Evolutionary conservation across 148 eudicot genomes (phyloP).

Genomic region (Silene latifolia): DNA sequence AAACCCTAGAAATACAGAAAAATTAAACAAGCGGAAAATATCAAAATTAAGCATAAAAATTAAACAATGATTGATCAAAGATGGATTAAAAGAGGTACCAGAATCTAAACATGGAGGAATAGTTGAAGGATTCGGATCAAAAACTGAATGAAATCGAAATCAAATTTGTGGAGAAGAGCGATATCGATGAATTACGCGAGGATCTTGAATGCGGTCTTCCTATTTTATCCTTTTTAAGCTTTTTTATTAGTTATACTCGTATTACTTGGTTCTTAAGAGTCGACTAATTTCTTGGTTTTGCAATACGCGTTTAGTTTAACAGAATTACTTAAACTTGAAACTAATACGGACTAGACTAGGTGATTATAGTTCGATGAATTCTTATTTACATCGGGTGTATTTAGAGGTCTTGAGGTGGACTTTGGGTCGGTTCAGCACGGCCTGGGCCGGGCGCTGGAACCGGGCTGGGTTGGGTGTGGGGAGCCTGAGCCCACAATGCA

Average conservation of each 20-base stretch:
- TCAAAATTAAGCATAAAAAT: neutral
- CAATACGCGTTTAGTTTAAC: neutral
- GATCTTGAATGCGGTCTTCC: neutral
- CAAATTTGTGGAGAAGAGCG: neutral
- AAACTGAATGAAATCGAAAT: neutral
- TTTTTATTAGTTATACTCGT: neutral
- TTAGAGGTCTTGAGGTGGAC: too few relatives aligned
- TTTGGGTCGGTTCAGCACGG: too few relatives aligned
- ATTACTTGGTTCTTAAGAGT: neutral
- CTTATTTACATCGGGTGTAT: too few relatives aligned
- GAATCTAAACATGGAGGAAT: constrained; percentile 26
- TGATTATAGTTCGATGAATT: too few relatives aligned
- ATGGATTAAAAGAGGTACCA: constrained; percentile 5
- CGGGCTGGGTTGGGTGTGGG: too few relatives aligned
- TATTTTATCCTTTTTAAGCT: neutral
- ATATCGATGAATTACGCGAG: neutral
- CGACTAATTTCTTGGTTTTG: neutral
- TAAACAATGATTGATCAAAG: neutral
- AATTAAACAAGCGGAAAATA: neutral
- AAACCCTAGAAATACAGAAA: constrained; percentile 2
- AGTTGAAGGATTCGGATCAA: neutral
- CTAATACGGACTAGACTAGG: too few relatives aligned
- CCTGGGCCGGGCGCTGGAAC: too few relatives aligned
- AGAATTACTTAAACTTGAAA: neutral
- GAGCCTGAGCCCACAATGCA: too few relatives aligned